Evolutionary conservation across 2,329 filamentous ascomycete species (phyloP), one percentile per base, ranked within the genome.

Genomic region (Trichoderma arundinaceum): DNA sequence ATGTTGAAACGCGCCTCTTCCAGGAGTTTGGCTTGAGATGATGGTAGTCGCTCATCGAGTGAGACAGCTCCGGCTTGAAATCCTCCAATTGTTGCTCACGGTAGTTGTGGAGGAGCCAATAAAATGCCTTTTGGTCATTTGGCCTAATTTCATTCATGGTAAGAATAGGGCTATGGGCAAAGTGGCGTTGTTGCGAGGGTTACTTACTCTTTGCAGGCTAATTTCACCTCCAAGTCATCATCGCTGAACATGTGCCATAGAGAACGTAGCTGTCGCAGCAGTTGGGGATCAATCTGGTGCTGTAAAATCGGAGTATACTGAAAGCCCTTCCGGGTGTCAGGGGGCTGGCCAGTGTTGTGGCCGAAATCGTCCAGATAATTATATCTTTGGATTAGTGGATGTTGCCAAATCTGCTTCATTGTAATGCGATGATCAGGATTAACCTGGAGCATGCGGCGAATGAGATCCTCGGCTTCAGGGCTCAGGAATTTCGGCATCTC

Each of bases 101-200:
- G 75, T 97, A 96, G 75, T 90, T 90, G 69, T 90, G 79, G 7
- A 99, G 84, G 19, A 96, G 85, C 77, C 88, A 90, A 77, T 98
- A 99, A 77, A 98, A 97, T 70, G 94, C 85, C 74, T 97, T 96
- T 74, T 97, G 93, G 64, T 97, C 92, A 69, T 96, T 98, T 4
- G 86, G 82, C 69, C 91, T 94, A 38, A n/a, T 39, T 33, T 15
- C 9, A 54, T 49, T 68, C 46, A 67, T 77, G 68, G 70, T 43
- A 22, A 58, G 46, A 28, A 38, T 35, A 38, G n/a, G n/a, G 48
- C 15, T 2, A 54, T 22, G 44, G 41, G 4, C 12, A 6, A n/a
- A 22, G 6, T 15, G 2, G 9, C 13, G 6, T 33, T 15, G 19
- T 28, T 28, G 9, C 2, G 4, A 61, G 3, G 32, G 48, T 7